Evolutionary conservation across 768 basidiomycete species (phyloP).

Genomic region (Suillus bovinus): DNA sequence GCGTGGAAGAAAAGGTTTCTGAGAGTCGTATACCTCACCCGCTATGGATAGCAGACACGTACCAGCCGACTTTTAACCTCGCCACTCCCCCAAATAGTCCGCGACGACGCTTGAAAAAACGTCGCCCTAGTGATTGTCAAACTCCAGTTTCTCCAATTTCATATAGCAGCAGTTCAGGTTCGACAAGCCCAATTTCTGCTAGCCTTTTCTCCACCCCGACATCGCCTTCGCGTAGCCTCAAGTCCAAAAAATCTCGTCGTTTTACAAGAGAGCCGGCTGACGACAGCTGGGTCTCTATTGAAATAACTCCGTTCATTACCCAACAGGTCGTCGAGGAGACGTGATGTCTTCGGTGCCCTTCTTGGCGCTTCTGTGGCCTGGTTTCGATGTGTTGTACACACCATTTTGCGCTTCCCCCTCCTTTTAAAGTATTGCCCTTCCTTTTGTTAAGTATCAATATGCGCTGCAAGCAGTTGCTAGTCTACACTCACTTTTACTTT

Average conservation of each 20-base stretch:
- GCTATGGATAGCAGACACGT: conserved; percentile 4
- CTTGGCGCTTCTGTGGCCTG: neutral
- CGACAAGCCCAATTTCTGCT: conserved; percentile 8
- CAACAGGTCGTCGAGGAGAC: conserved; percentile 14
- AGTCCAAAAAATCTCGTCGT: conserved; percentile 19
- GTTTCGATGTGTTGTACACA: neutral
- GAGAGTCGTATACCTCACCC: neutral
- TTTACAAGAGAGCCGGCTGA: conserved; percentile 16
- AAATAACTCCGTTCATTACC: conserved; percentile 26
- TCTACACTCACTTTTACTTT: neutral
- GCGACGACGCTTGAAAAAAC: conserved; percentile 32
- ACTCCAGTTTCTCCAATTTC: conserved; percentile 5
- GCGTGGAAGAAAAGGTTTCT: neutral
- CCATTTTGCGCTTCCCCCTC: neutral
- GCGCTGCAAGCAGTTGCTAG: conserved; percentile 3
- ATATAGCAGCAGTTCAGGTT: neutral
- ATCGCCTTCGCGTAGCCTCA: conserved; percentile 19
- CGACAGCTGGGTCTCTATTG: conserved; percentile 34
- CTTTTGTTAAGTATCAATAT: neutral
- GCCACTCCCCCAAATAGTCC: conserved; percentile 21
- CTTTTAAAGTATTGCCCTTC: neutral
- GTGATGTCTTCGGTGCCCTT: neutral
- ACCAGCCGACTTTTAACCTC: conserved; percentile 13
- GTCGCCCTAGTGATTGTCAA: conserved; percentile 19
- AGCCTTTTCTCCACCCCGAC: neutral